Base-by-base conservation (phyloP, 2,329 filamentous ascomycete species). In the Magnaporthiopsis rhizophila region DNA sequence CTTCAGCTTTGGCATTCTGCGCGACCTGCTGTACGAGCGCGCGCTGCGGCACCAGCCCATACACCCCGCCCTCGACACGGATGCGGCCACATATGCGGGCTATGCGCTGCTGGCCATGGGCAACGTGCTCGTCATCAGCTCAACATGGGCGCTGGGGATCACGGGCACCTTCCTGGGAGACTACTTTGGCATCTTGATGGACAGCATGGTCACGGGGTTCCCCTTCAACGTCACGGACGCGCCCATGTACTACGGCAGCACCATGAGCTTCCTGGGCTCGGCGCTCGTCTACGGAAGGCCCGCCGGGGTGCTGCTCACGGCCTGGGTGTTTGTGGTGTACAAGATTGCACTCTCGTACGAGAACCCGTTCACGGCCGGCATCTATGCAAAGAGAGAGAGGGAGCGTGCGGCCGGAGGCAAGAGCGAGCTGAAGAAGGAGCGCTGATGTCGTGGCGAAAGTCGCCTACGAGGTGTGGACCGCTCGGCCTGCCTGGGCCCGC, bases 111-210 rank as follows among this genome's bases (percentile, higher is more conserved):
- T 98, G 70, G 82, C 83, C 34, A 74, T 79, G 53, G 95, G 95
- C 65, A 97, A 97, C 76, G 77, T 89, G 62, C 86, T 99, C 50
- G 95, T 99, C 62, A 71, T 98, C 62, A 89, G 89, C 45, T 95
- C 90, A 66, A 98, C 96, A 78, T 97, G 88, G 87, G 90, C 88
- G 45, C 86, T 99, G 57, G 95, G 95, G 65, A 86, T 99, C 72
- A 97, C 92, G 0, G 95, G 95, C 67, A 99, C 95, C 53, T 99
- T 97, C 75, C 82, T 99, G 50, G 95, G 95, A 70, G 95, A 99
- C 80, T 99, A 99, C 82, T 99, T 98, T 74, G 95, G 95, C 70
- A 97, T 98, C 75, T 83, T 99, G 69, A 96, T 97, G 92, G 94
- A 98, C 74, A 81, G 89, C 69, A 94, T 94, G 72, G 93, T 99